Evolutionary conservation across 352 stramenopile species (phyloP).

Genomic region (Phytophthora ohioensis): DNA sequence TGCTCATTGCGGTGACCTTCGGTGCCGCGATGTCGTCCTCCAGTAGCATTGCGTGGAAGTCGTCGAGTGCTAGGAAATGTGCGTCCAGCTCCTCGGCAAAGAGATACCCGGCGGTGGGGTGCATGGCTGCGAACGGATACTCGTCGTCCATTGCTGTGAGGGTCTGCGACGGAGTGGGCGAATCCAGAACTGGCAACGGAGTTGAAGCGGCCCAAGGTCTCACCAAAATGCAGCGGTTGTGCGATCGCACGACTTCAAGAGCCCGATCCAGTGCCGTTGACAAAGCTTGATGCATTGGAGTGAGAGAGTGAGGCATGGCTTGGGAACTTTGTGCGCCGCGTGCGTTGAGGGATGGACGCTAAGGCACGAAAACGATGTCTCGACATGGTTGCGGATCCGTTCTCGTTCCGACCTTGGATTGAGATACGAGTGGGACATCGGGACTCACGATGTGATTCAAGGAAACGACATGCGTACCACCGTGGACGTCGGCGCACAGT

Average conservation of each 20-base stretch:
- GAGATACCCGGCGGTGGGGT: constrained; percentile 37
- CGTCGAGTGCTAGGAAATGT: constrained; percentile 31
- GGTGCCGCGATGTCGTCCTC: constrained; percentile 2
- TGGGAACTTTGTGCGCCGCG: constrained; percentile 20
- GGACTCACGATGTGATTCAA: constrained; percentile 1
- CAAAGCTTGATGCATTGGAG: neutral
- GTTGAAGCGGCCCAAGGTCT: constrained; percentile 15
- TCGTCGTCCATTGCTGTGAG: constrained; percentile 16
- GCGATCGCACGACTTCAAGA: constrained; percentile 12
- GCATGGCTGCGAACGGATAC: constrained; percentile 18
- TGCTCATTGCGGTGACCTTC: constrained; percentile 2
- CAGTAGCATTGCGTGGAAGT: constrained; percentile 30
- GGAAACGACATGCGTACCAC: neutral
- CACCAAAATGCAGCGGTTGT: constrained; percentile 9
- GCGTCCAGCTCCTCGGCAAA: constrained; percentile 42
- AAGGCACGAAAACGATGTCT: constrained; percentile 17
- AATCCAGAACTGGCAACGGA: constrained; percentile 35
- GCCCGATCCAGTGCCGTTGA: constrained; percentile 1
- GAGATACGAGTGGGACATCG: neutral
- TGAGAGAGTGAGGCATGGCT: neutral
- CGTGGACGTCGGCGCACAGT: constrained; percentile 3
- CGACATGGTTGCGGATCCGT: neutral
- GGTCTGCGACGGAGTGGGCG: constrained; percentile 3
- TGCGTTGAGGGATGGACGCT: constrained; percentile 13
- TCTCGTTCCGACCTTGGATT: constrained; percentile 15